A percentile compares a stretch with the other conserved stretches of the same genome.
Conservation (phyloP, 495 filamentous ascomycete species). For the Echria macrotheca region DNA sequence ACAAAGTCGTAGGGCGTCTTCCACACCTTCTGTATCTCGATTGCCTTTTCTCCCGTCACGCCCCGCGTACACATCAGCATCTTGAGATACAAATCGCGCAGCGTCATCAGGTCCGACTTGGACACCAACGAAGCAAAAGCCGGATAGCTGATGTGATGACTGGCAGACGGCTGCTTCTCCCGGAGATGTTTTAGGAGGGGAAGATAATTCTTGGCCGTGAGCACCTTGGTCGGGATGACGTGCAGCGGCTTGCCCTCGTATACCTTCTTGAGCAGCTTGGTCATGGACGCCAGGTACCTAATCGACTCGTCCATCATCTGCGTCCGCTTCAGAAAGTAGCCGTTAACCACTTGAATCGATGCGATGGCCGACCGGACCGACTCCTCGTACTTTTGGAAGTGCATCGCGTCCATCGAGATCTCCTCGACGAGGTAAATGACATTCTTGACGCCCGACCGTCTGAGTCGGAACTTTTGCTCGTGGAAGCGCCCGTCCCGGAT, state of each 20-base stretch:
- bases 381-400: constrained; percentile 53
- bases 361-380: constrained; percentile 68
- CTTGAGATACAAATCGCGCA: constrained; percentile 73
- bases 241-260: constrained; percentile 52
- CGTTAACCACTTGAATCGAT: constrained; percentile 75
- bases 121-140: constrained; percentile 67
- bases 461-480: constrained; percentile 80
- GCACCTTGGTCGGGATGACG: constrained; percentile 59
- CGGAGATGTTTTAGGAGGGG: constrained; percentile 54
- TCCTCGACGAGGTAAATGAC: constrained; percentile 82
- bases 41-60: constrained; percentile 73
- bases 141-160: constrained; percentile 63
- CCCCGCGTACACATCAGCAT: constrained; percentile 83
- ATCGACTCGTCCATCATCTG: constrained; percentile 75
- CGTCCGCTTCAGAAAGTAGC: constrained; percentile 77
- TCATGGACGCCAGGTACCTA: constrained; percentile 71
- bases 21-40: constrained; percentile 74
- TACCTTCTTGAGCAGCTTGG: constrained; percentile 56
- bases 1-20: constrained; percentile 65
- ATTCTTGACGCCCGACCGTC: constrained; percentile 64
- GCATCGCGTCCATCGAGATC: constrained; percentile 46
- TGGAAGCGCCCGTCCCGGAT: constrained; percentile 82
- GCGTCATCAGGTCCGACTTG: constrained; percentile 67
- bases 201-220: constrained; percentile 69
- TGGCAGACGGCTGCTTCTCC: constrained; percentile 37